Evolutionary conservation across 1,284 basidiomycete genomes (phyloP).

Genomic region (Cutaneotrichosporon curvatum): DNA sequence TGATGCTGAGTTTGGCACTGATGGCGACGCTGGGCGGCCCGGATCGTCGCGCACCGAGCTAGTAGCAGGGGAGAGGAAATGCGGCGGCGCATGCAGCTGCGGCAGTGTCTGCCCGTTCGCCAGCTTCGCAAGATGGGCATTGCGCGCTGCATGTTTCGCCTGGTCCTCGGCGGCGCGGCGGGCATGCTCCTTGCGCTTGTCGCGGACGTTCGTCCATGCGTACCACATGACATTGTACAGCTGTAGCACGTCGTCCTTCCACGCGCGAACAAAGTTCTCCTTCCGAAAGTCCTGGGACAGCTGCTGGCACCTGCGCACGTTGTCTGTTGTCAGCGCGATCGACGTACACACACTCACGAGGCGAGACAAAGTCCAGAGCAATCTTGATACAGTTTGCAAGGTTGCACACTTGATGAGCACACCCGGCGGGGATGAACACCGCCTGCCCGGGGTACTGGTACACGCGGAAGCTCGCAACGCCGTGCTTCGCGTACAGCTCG

Average conservation of each 20-base stretch:
- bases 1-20: too few species aligned
- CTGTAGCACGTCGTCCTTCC: slow-evolving; percentile 93
- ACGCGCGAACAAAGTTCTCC: slow-evolving; percentile 74
- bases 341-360: slow-evolving; percentile 42
- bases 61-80: not conserved
- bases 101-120: not conserved
- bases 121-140: slow-evolving; percentile 11
- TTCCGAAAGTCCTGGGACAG: slow-evolving; percentile 81
- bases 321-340: slow-evolving; percentile 51
- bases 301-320: slow-evolving; percentile 72
- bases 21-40: not conserved
- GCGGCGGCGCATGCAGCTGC: not conserved
- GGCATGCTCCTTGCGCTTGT: slow-evolving; percentile 23
- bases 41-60: slow-evolving; percentile 18
- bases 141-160: slow-evolving; percentile 12
- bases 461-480: slow-evolving; percentile 70
- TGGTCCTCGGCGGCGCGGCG: slow-evolving; percentile 19
- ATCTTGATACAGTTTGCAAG: slow-evolving; percentile 90
- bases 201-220: slow-evolving; percentile 36
- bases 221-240: slow-evolving; percentile 83
- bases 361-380: slow-evolving; percentile 91
- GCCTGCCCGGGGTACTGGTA: slow-evolving; percentile 90
- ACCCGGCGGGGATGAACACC: slow-evolving; percentile 91
- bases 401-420: slow-evolving; percentile 76
- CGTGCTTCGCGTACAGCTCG: slow-evolving; percentile 60